A percentile compares a stretch with the other conserved stretches of the same genome.
Conservation (phyloP, 345 rosid species). For the Geranium brycei region DNA sequence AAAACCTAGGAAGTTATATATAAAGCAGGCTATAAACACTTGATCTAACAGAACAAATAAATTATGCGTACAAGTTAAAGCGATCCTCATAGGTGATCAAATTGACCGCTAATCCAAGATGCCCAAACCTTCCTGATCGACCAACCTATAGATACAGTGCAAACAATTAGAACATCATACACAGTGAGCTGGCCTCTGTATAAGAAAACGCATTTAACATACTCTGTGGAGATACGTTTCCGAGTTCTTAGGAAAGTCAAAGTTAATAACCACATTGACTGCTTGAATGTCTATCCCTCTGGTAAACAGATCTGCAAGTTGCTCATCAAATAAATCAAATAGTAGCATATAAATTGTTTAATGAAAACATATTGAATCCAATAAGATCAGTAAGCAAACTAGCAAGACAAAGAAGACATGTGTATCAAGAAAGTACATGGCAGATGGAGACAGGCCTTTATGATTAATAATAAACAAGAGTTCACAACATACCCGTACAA, state of each 20-base stretch:
- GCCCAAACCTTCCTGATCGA: conserved; percentile 98
- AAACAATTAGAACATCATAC: neutral
- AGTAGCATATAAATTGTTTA: too few relatives aligned
- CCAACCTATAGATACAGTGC: conserved; percentile 51
- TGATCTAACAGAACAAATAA: neutral
- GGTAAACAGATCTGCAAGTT: conserved; percentile 77
- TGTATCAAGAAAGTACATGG: too few relatives aligned
- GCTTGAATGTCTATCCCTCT: conserved; percentile 99
- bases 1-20: too few relatives aligned
- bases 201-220: conserved; percentile 13
- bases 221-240: conserved; percentile 99
- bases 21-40: too few relatives aligned
- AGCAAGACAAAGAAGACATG: too few relatives aligned
- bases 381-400: too few relatives aligned
- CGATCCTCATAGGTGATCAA: conserved; percentile 98
- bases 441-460: too few relatives aligned
- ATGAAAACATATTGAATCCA: neutral
- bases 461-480: too few relatives aligned
- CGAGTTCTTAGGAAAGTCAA: conserved; percentile 90
- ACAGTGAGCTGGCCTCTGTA: conserved; percentile 1
- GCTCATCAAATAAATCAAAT: neutral
- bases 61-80: conserved; percentile 62
- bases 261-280: conserved; percentile 95
- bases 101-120: conserved; percentile 99
- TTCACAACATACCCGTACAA: conserved; percentile 55